phyloP scores from a whole-genome alignment of 805 yeast species.

The Zygosaccharomyces lentus region DNA sequence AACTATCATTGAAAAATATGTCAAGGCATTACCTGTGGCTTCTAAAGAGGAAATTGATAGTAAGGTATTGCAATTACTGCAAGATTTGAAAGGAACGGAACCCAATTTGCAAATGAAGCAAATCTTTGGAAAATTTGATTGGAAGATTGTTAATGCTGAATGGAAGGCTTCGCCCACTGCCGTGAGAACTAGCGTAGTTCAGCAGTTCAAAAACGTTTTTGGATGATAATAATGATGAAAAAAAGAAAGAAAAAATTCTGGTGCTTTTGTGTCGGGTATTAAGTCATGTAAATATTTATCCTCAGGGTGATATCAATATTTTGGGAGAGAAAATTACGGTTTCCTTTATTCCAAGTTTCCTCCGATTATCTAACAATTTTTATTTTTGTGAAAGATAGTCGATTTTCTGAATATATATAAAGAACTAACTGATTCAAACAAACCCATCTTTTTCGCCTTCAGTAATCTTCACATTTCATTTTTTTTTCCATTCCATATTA shows the following conservation, averaged over 20 bases:
- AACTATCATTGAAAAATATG: conserved; percentile 39
- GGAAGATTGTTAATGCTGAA: conserved; percentile 34
- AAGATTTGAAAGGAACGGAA: conserved; percentile 19
- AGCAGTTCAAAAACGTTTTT: conserved; percentile 21
- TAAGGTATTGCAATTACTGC: conserved; percentile 30
- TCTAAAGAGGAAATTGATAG: conserved; percentile 42
- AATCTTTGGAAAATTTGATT: conserved; percentile 32
- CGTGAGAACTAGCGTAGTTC: conserved; percentile 33
- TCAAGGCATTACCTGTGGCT: conserved; percentile 44
- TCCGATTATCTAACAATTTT: not conserved
- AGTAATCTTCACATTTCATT: not conserved
- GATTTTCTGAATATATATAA: conserved; percentile 2
- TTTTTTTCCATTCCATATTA: not conserved
- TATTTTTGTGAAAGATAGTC: conserved; percentile 1
- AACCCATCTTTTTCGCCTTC: not conserved
- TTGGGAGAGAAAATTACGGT: not conserved
- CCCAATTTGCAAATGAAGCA: conserved; percentile 31
- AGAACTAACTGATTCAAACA: not conserved
- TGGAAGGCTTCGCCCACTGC: conserved; percentile 37
- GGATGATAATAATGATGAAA: not conserved
- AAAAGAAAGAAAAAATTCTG: conserved; percentile 11
- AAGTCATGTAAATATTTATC: not conserved
- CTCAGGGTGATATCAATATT: not conserved
- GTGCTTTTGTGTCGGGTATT: not conserved
- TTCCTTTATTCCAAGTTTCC: not conserved